These are phyloP conservation scores for Thelonectria blattea DNA, from an alignment of 2,329 filamentous ascomycete species.

Conservation along the genomic window DNA sequence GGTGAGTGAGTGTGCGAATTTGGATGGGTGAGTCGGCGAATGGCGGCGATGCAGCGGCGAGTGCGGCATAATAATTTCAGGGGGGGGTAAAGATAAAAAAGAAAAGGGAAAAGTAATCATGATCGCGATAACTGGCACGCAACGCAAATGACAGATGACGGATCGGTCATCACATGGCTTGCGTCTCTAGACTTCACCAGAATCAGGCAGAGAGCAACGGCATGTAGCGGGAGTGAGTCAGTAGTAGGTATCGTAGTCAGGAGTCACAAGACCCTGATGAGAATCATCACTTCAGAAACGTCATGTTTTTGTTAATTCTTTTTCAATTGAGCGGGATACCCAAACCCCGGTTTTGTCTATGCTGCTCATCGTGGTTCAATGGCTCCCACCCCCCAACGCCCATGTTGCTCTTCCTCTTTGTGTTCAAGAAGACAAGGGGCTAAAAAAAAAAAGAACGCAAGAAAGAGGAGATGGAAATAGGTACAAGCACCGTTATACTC, in stretches of 20 bases:
- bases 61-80: not conserved
- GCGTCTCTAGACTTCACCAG: slow-evolving; percentile 8
- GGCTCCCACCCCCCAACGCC: slow-evolving; percentile 33
- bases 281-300: no score
- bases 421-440: slow-evolving; percentile 11
- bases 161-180: not conserved
- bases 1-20: no score
- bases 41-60: not conserved
- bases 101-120: slow-evolving; percentile 6
- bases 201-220: not conserved
- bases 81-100: not conserved
- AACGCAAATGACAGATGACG: not conserved
- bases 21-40: not conserved
- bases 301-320: not conserved
- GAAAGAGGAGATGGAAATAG: slow-evolving; percentile 45
- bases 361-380: slow-evolving; percentile 3
- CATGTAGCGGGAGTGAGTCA: not conserved
- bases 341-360: not conserved
- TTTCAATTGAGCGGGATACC: not conserved
- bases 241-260: not conserved
- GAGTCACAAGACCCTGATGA: not conserved
- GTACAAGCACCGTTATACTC: slow-evolving; percentile 43
- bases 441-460: slow-evolving; percentile 29
- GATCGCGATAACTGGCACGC: not conserved
- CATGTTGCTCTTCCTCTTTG: slow-evolving; percentile 3